A percentile compares a stretch with the other conserved stretches of the same genome.
These are phyloP conservation scores for Nemania sp. DNA, from an alignment of 2,329 filamentous ascomycete species.

Conservation along the genomic window DNA sequence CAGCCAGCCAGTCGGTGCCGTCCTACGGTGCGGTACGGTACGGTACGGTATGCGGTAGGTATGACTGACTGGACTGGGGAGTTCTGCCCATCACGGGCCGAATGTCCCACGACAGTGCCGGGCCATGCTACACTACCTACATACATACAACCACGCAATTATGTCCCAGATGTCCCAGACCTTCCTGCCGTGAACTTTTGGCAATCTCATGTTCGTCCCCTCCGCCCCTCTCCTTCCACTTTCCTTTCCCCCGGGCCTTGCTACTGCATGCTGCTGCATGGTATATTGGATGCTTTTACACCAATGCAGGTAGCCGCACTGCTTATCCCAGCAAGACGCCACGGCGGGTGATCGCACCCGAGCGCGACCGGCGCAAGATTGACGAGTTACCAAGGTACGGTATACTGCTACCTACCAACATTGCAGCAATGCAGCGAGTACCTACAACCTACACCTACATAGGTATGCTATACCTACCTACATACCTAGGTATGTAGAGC, in stretches of 20 bases:
- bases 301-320: constrained; percentile 46
- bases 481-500: not conserved
- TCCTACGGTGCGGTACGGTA: not conserved
- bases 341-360: constrained; percentile 40
- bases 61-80: not conserved
- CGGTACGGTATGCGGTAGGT: too few species aligned
- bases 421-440: too few species aligned
- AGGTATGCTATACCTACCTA: not conserved
- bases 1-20: constrained; percentile 5
- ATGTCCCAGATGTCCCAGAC: too few species aligned
- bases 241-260: constrained; percentile 12
- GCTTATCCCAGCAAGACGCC: constrained; percentile 41
- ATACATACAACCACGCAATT: constrained; percentile 3
- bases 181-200: constrained; percentile 22
- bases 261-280: constrained; percentile 1
- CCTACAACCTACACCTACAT: too few species aligned
- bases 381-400: constrained; percentile 21
- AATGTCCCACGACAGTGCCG: constrained; percentile 25
- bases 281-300: constrained; percentile 26
- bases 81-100: constrained; percentile 19
- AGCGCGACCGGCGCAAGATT: constrained; percentile 36
- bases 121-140: not conserved
- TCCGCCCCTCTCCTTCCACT: constrained; percentile 8
- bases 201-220: constrained; percentile 5
- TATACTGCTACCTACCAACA: not conserved